Base-by-base conservation (phyloP, 225 moss, liverwort and hornwort species). In the Pseudoscleropodium purum region DNA sequence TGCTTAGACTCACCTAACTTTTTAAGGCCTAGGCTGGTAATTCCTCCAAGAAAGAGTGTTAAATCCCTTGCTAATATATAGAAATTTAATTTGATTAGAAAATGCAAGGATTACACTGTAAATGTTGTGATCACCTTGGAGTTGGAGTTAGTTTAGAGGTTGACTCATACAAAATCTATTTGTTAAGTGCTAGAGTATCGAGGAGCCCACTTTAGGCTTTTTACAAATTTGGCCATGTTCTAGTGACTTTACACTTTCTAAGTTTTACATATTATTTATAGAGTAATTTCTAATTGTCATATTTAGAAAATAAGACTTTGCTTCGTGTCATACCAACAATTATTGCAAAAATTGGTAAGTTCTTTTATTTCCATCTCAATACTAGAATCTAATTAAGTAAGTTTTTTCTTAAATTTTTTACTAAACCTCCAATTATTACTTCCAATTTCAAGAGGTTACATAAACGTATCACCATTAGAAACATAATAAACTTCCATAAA, bases 181-280 rank as follows among this genome's bases (percentile, higher is more conserved):
- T 76, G 13, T 51, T 21, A 52, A 75, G 0, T 20, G 1, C 3
- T 52, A 5, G 3, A 36, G 1, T 52, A 0, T 0, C 9, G 2
- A 54, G 0, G 2, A 24, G 1, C 1, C 8, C 1, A 23, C 7
- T 52, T 8, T 36, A 77, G 23, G 9, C 5, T 9, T 36, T 54
- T 23, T 36, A 77, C 14, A 77, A 36, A 54, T 51, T 76, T 77
- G 21, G 2, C 13, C 5, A 52, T 0, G 0, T 2, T 52, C 14
- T 52, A 36, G 5, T 36, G 21, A 54, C 37, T 78, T 15, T 4
- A 15, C 1, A 54, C 8, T 78, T 54, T 78, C 5, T 25, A 54
- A 56, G 6, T 24, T 54, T 12, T 36, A 6, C 34, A 36, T 14
- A 14, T 8, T 21, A 51, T 21, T 34, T 5, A 13, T 77, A 23